Evolutionary conservation across 768 basidiomycete genomes (phyloP), one percentile per base, ranked within the genome.

Genomic region (Trametes sanguinea): DNA sequence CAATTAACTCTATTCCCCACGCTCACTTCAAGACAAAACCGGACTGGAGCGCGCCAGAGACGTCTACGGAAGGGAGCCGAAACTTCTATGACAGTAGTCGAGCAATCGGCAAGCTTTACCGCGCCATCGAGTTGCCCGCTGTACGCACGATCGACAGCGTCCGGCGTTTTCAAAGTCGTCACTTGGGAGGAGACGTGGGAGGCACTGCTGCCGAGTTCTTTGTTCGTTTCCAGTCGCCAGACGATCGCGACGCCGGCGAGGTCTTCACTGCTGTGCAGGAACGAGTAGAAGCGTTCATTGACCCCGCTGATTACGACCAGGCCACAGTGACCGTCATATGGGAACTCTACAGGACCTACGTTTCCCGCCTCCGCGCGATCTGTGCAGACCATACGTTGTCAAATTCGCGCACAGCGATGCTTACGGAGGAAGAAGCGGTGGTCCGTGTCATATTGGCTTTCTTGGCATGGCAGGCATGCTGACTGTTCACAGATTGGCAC

Each of bases 11-110:
- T 0, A 79, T 87, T 32, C 84, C 88, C 2, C 80, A 71, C 66
- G 71, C 77, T n/a, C 74, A 75, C 17, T 67, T 66, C 48, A 56
- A 57, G 1, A 30, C 42, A n/a, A 60, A 80, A 64, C 88, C 87
- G 8, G 87, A 89, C 69, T 89, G 87, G 86, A 77, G 80, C 68
- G 86, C 85, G 2, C 86, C 85, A 16, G 87, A 89, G 72, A 85
- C 80, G 0, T 69, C 80, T 16, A 73, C 75, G 13, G 44, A 54
- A 14, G 69, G 67, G n/a, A 45, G 22, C 9, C 4, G 53, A 0
- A 54, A 65, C 1, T 85, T 78, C 70, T 90, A 90, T 65, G 40
- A 64, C 50, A 89, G 88, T 67, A 9, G 67, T 1, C 71, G 77
- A 29, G 85, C 85, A 0, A 83, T 91, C 43, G 89, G 89, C 2